Percentiles rank a stretch among this genome's conserved stretches.
phyloP scores from a whole-genome alignment of 345 rosid species.

The Moricandia arvensis region DNA sequence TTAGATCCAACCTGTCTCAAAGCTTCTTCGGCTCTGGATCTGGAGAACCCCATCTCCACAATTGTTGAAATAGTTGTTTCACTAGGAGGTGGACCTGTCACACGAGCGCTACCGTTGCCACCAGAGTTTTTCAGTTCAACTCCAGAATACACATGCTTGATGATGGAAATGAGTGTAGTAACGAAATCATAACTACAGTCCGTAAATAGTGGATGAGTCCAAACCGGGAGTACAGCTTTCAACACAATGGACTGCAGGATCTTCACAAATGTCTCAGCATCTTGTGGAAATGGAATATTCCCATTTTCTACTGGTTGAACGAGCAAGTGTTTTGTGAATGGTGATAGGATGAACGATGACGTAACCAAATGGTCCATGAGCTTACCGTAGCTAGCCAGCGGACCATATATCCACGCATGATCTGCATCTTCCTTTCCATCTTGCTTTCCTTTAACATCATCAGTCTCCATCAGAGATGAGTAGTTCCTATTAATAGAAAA shows the following conservation, averaged over 20 bases:
- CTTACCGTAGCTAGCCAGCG: slow-evolving; percentile 84
- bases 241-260: slow-evolving; percentile 90
- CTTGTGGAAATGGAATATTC: slow-evolving; percentile 67
- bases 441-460: slow-evolving; percentile 63
- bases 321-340: slow-evolving; percentile 80
- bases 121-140: slow-evolving; percentile 77
- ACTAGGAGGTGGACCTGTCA: slow-evolving; percentile 84
- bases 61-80: slow-evolving; percentile 84
- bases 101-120: slow-evolving; percentile 54
- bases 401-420: slow-evolving; percentile 89
- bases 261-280: slow-evolving; percentile 88
- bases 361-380: slow-evolving; percentile 96
- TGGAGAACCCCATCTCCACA: slow-evolving; percentile 96
- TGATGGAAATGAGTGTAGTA: slow-evolving; percentile 70
- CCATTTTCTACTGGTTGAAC: slow-evolving; percentile 70
- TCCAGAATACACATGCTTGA: slow-evolving; percentile 87
- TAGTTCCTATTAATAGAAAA: slow-evolving; percentile 65
- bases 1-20: slow-evolving; percentile 88
- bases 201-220: slow-evolving; percentile 80
- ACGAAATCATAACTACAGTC: slow-evolving; percentile 80
- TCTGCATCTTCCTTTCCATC: slow-evolving; percentile 65
- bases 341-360: slow-evolving; percentile 83
- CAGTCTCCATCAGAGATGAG: slow-evolving; percentile 90
- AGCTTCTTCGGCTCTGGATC: slow-evolving; percentile 95
- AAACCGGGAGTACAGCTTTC: slow-evolving; percentile 88